Conservation (phyloP, 192 early-diverging fungal species). For the Coemansia sp. region DNA sequence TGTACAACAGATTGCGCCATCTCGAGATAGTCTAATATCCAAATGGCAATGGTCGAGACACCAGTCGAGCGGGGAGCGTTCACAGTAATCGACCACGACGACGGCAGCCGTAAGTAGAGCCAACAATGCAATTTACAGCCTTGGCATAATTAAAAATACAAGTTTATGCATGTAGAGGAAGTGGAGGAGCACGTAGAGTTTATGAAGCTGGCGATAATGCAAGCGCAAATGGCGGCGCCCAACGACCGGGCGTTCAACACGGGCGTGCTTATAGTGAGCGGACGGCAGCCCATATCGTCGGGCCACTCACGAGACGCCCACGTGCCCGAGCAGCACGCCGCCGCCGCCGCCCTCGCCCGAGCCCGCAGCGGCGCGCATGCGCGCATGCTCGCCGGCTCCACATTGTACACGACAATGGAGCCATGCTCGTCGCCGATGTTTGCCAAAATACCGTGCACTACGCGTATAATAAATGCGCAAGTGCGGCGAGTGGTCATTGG, state of each 20-base stretch:
- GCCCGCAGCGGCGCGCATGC: slow-evolving; percentile 10
- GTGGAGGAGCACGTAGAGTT: slow-evolving; percentile 41
- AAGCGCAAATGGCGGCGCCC: slow-evolving; percentile 30
- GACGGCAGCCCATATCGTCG: slow-evolving; percentile 21
- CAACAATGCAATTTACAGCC: neutral
- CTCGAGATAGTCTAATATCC: no score
- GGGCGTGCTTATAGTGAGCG: slow-evolving; percentile 34
- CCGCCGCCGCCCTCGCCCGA: slow-evolving; percentile 28
- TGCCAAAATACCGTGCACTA: slow-evolving; percentile 74
- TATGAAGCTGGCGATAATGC: slow-evolving; percentile 47
- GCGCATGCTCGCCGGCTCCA: slow-evolving; percentile 45
- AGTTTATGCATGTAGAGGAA: slow-evolving; percentile 10
- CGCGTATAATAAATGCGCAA: slow-evolving; percentile 68
- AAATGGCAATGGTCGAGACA: no score
- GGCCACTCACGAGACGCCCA: slow-evolving; percentile 36
- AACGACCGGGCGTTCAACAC: slow-evolving; percentile 29
- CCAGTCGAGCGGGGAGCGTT: slow-evolving; percentile 16
- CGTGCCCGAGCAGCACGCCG: slow-evolving; percentile 23
- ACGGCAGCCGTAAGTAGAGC: slow-evolving; percentile 35
- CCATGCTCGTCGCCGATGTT: slow-evolving; percentile 78
- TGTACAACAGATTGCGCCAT: no score
- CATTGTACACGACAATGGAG: slow-evolving; percentile 97
- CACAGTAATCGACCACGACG: slow-evolving; percentile 34
- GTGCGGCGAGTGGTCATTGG: slow-evolving; percentile 82
- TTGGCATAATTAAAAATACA: neutral